Percentiles rank a stretch among this genome's conserved stretches.
Conservation (phyloP, 371 early-diverging fungal species). For the Conidiobolus incongruus region DNA sequence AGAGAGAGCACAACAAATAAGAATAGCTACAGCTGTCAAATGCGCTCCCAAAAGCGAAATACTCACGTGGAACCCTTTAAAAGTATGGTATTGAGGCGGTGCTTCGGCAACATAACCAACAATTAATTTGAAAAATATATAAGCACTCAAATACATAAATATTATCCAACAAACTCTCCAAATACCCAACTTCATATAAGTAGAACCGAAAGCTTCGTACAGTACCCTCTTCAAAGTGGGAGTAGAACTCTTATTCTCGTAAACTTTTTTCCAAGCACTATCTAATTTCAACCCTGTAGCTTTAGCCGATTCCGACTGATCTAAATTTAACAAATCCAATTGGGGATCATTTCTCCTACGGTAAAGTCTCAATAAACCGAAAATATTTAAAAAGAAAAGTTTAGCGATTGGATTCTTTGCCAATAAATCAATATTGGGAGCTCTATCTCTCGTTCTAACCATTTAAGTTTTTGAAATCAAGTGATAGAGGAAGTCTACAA, state of each 20-base stretch:
- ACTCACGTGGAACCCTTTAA: too few relatives aligned
- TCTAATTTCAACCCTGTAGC: neutral
- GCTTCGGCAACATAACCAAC: too few relatives aligned
- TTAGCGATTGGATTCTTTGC: too few relatives aligned
- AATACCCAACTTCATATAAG: conserved; percentile 19
- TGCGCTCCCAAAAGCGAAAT: too few relatives aligned
- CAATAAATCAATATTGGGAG: too few relatives aligned
- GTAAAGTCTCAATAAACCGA: conserved; percentile 1
- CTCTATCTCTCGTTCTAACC: too few relatives aligned
- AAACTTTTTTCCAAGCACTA: neutral
- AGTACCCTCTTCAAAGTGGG: conserved; percentile 15
- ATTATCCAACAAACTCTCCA: conserved; percentile 31
- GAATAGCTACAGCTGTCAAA: conserved; percentile 21
- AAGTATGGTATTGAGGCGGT: too few relatives aligned
- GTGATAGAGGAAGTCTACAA: too few relatives aligned
- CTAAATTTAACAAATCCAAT: neutral
- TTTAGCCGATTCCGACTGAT: neutral
- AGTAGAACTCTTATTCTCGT: neutral
- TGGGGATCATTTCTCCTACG: neutral
- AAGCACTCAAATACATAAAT: conserved; percentile 26
- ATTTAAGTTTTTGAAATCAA: too few relatives aligned
- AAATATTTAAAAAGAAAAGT: conserved; percentile 13
- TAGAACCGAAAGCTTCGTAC: conserved; percentile 17
- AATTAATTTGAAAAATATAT: conserved; percentile 16
- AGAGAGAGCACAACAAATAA: conserved; percentile 9